Conservation (phyloP, 768 basidiomycete species). For the Mycena albidolilacea region DNA sequence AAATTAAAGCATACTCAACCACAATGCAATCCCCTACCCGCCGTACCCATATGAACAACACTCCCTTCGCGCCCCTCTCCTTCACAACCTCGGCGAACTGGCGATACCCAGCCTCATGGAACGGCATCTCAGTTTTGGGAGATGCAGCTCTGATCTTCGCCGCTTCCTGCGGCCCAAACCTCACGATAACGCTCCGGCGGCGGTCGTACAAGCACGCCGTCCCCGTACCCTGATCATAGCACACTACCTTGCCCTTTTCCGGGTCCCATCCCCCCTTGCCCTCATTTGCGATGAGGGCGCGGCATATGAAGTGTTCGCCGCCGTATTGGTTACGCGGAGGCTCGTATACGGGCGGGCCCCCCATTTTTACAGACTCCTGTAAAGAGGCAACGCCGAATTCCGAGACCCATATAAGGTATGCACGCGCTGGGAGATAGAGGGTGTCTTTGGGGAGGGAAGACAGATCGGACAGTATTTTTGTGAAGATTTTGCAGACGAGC, state of each 20-base stretch:
- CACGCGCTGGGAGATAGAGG: constrained; percentile 40
- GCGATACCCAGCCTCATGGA: constrained; percentile 38
- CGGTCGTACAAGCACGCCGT: constrained; percentile 37
- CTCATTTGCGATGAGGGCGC: constrained; percentile 20
- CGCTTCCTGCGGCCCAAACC: constrained; percentile 37
- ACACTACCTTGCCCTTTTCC: constrained; percentile 27
- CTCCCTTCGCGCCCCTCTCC: constrained; percentile 31
- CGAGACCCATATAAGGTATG: constrained; percentile 39
- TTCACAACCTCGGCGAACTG: constrained; percentile 29
- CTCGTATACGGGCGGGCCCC: constrained; percentile 34
- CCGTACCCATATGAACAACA: constrained; percentile 35
- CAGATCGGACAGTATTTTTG: constrained; percentile 31
- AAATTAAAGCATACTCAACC: constrained; percentile 35
- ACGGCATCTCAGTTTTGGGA: constrained; percentile 35
- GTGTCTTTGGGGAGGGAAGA: constrained; percentile 36
- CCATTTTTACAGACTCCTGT: constrained; percentile 41
- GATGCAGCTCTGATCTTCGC: constrained; percentile 6
- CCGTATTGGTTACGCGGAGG: constrained; percentile 42
- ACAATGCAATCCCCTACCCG: constrained; percentile 43
- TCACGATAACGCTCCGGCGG: constrained; percentile 32
- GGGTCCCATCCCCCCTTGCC: constrained; percentile 30
- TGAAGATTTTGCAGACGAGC: constrained; percentile 40
- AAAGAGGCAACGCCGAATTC: constrained; percentile 42
- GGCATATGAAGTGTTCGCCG: constrained; percentile 39
- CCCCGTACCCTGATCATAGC: constrained; percentile 24